phyloP scores from a whole-genome alignment of 2,329 filamentous ascomycete species.

The Sphaceloma murrayae region DNA sequence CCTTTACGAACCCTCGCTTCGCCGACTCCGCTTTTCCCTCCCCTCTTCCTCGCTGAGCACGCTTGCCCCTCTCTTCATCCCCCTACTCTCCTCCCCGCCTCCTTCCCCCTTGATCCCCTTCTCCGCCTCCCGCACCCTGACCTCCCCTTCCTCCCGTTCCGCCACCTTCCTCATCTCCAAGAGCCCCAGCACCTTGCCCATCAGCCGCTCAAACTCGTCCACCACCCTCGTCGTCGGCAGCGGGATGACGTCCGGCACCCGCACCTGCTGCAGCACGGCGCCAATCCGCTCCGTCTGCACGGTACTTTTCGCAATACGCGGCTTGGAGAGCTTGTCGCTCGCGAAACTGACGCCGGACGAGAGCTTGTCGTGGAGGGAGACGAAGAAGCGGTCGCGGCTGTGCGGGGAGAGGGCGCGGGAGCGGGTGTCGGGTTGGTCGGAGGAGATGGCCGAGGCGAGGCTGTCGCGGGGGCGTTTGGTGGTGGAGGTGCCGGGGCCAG shows the following conservation, averaged over 20 bases:
- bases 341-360: conserved; percentile 83
- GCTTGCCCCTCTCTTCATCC: conserved; percentile 19
- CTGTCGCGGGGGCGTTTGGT: conserved; percentile 33
- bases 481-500: conserved; percentile 20
- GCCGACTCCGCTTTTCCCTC: conserved; percentile 17
- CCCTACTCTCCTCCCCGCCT: conserved; percentile 8
- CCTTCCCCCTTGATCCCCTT: conserved; percentile 17
- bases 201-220: conserved; percentile 59
- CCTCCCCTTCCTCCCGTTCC: conserved; percentile 67
- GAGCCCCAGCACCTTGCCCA: conserved; percentile 57
- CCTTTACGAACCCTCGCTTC: not conserved
- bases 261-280: conserved; percentile 61
- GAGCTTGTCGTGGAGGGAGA: conserved; percentile 64
- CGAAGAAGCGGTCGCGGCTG: conserved; percentile 74
- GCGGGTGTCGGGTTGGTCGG: conserved; percentile 23
- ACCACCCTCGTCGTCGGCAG: conserved; percentile 68
- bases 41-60: conserved; percentile 17
- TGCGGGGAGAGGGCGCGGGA: conserved; percentile 56
- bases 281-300: conserved; percentile 67
- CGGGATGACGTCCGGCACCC: conserved; percentile 57
- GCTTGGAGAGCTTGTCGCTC: conserved; percentile 69
- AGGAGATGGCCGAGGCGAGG: conserved; percentile 32
- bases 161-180: conserved; percentile 64
- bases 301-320: conserved; percentile 66
- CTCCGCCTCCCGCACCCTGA: conserved; percentile 44